A percentile compares a stretch with the other conserved stretches of the same genome.
phyloP scores from a whole-genome alignment of 2,329 filamentous ascomycete species.

The Coniochaeta sp. region DNA sequence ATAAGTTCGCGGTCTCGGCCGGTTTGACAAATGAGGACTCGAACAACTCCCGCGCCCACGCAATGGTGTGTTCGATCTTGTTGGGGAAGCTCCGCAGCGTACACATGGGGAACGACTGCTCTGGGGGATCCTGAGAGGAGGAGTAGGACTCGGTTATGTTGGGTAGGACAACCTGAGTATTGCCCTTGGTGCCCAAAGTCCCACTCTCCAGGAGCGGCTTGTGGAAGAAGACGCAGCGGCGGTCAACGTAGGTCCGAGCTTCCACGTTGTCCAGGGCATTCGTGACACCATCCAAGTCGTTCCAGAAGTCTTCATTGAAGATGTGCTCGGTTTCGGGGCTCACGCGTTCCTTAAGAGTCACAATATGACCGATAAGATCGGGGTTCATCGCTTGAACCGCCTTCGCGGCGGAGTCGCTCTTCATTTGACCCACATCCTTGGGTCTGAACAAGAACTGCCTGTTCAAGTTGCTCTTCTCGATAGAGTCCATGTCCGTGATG shows the following conservation, averaged over 20 bases:
- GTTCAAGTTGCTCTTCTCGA: conserved; percentile 98
- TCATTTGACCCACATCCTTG: conserved; percentile 89
- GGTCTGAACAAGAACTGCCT: conserved; percentile 92
- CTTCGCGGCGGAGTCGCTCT: conserved; percentile 87
- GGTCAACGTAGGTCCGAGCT: conserved; percentile 91
- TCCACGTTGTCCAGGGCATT: conserved; percentile 98
- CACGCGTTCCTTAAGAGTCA: conserved; percentile 80
- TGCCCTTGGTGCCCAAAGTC: conserved; percentile 97
- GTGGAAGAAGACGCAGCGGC: conserved; percentile 95
- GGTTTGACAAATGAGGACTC: conserved; percentile 90
- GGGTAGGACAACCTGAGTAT: conserved; percentile 92
- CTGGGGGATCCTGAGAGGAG: conserved; percentile 86
- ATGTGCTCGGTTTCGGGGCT: conserved; percentile 86
- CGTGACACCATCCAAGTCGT: conserved; percentile 78
- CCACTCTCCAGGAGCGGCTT: conserved; percentile 95
- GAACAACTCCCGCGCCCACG: conserved; percentile 94
- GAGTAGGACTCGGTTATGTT: conserved; percentile 94
- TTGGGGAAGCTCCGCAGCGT: conserved; percentile 96
- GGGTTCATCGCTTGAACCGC: conserved; percentile 97
- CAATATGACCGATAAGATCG: conserved; percentile 79
- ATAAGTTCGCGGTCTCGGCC: conserved; percentile 88
- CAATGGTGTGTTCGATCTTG: conserved; percentile 96
- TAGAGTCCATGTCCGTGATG: conserved; percentile 96
- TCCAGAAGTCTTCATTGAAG: conserved; percentile 93
- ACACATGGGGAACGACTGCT: conserved; percentile 99